Evolutionary conservation across 1,139 yeast species (phyloP), one percentile per base, ranked within the genome.

Genomic region (Starmera stellimalicola): DNA sequence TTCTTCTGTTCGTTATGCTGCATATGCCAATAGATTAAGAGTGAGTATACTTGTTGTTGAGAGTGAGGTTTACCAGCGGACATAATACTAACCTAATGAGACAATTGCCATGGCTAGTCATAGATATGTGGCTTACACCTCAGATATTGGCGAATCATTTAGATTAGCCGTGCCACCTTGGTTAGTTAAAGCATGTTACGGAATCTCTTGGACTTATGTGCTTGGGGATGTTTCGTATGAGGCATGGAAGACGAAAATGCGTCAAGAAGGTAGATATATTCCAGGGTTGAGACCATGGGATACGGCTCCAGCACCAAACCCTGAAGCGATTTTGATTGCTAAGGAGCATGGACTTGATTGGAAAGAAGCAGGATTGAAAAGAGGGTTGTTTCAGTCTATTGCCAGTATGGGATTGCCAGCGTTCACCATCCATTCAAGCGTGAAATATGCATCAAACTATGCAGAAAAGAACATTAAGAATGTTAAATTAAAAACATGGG

Each of bases 341-440:
- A 37, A 38, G 9, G 31, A 38, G 34, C 37, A 32, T 6, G 48
- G 48, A 18, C 51, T 60, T 33, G 87, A 79, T 51, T 82, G 88
- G 87, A 67, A 70, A 46, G 44, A 76, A 33, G 72, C 67, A 6
- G 80, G 73, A 8, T 51, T 78, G 33, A 78, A 83, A 54, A 68
- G 94, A 52, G 88, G 83, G 6, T 50, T 82, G 27, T 83, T 83
- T 62, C 94, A 83, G 56, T 68, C 82, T 43, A 62, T 83, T 44
- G 94, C 94, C 3, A 76, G 85, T 27, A 83, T 83, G 94, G 93
- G 84, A 10, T 65, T 83, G 34, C 94, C 94, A 5, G 94, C 94
- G 2, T 76, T 82, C 54, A 83, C 94, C 5, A 83, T 83, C 48
- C 94, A 83, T 54, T 68, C 81, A 9, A 69, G 85, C 2, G 94